phyloP scores from a whole-genome alignment of 768 basidiomycete genomes.

The Cantharellus cinnabarinus region DNA sequence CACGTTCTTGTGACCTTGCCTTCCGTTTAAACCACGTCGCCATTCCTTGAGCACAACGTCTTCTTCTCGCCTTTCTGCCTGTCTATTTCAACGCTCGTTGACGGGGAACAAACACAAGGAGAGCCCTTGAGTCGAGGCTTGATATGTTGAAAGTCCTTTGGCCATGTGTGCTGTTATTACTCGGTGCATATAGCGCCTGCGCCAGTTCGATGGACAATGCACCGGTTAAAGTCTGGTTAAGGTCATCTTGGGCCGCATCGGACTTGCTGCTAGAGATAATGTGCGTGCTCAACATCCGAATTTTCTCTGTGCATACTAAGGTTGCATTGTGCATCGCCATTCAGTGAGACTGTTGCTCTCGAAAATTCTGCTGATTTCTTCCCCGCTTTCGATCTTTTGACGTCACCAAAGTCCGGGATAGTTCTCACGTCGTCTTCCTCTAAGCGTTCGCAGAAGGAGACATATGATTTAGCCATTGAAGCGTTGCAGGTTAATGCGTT shows the following conservation, averaged over 20 bases:
- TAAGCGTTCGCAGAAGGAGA: conserved; percentile 25
- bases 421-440: conserved; percentile 13
- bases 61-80: too few species aligned
- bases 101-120: too few species aligned
- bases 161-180: too few species aligned
- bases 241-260: conserved; percentile 47
- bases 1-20: too few species aligned
- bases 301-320: background rate
- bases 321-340: background rate
- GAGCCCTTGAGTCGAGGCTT: too few species aligned
- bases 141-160: too few species aligned
- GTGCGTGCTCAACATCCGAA: conserved; percentile 20
- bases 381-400: conserved; percentile 45
- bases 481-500: conserved; percentile 27
- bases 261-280: conserved; percentile 42
- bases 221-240: conserved; percentile 36
- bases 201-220: conserved; percentile 14
- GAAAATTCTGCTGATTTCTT: conserved; percentile 62
- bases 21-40: too few species aligned
- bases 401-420: conserved; percentile 19
- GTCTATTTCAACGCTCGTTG: too few species aligned
- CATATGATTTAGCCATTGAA: conserved; percentile 34
- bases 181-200: too few species aligned
- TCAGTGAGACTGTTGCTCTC: conserved; percentile 60
- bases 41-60: too few species aligned